Evolutionary conservation across 2,329 filamentous ascomycete species (phyloP).

Genomic region (Daldinia eschscholtzii): DNA sequence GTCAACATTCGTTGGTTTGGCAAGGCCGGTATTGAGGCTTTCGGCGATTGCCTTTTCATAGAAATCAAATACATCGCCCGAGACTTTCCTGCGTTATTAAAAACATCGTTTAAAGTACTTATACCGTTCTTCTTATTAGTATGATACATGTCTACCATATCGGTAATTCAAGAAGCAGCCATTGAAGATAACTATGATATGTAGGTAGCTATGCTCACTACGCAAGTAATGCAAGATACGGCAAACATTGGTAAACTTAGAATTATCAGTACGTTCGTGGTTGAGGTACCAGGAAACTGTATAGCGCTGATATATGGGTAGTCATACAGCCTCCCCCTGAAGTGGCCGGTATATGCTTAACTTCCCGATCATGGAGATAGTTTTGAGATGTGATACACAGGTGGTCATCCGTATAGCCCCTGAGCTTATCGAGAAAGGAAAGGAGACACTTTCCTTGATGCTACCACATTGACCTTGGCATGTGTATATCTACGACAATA

Average conservation of each 20-base stretch:
- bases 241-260: neutral
- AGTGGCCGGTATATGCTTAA: neutral
- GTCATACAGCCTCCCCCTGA: neutral
- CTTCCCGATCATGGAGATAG: neutral
- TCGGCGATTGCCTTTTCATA: neutral
- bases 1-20: neutral
- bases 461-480: too few species aligned
- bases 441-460: too few species aligned
- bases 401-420: too few species aligned
- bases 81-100: neutral
- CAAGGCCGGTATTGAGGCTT: neutral
- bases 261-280: neutral
- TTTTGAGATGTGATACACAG: too few species aligned
- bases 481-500: too few species aligned
- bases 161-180: neutral
- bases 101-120: neutral
- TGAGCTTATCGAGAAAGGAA: too few species aligned
- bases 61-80: neutral
- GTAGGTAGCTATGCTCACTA: neutral
- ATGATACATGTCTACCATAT: neutral
- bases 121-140: neutral
- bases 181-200: too few species aligned
- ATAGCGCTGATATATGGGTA: neutral
- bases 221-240: neutral
- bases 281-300: neutral